Evolutionary conservation across 495 filamentous ascomycete genomes (phyloP).

Genomic region (Amniculicola lignicola): DNA sequence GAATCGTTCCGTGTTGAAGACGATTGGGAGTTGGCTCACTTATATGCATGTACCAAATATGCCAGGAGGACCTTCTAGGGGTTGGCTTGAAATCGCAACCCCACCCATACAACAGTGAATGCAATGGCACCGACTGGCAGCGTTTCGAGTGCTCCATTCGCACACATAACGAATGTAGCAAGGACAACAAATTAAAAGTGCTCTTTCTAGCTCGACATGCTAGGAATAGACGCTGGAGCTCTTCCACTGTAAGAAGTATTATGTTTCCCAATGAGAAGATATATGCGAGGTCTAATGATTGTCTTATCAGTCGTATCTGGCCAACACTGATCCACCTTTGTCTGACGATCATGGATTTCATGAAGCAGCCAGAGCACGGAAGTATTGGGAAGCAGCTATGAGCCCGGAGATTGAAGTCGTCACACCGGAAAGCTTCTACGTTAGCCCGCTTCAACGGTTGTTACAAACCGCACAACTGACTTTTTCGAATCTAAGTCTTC

Average conservation of each 20-base stretch:
- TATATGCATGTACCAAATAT: too few relatives aligned
- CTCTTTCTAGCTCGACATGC: slow-evolving; percentile 1
- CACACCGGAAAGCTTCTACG: too few relatives aligned
- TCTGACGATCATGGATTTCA: not conserved
- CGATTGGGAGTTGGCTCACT: too few relatives aligned
- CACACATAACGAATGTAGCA: not conserved
- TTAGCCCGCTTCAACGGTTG: not conserved
- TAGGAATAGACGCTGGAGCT: not conserved
- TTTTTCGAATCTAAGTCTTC: not conserved
- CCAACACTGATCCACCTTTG: not conserved
- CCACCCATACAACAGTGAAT: not conserved
- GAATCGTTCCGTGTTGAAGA: too few relatives aligned
- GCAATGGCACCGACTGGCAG: not conserved
- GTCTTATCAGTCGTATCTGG: not conserved
- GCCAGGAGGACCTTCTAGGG: not conserved
- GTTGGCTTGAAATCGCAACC: not conserved
- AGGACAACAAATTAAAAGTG: not conserved
- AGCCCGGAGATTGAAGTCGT: too few relatives aligned
- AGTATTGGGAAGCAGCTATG: too few relatives aligned
- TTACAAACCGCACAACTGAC: not conserved
- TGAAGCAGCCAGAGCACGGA: not conserved
- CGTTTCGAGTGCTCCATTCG: not conserved
- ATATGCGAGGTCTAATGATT: not conserved
- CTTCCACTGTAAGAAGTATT: not conserved
- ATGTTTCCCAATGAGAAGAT: not conserved